A percentile compares a stretch with the other conserved stretches of the same genome.
These are phyloP conservation scores for Polymyxa betae DNA, from an alignment of 208 protist species.

Conservation along the genomic window DNA sequence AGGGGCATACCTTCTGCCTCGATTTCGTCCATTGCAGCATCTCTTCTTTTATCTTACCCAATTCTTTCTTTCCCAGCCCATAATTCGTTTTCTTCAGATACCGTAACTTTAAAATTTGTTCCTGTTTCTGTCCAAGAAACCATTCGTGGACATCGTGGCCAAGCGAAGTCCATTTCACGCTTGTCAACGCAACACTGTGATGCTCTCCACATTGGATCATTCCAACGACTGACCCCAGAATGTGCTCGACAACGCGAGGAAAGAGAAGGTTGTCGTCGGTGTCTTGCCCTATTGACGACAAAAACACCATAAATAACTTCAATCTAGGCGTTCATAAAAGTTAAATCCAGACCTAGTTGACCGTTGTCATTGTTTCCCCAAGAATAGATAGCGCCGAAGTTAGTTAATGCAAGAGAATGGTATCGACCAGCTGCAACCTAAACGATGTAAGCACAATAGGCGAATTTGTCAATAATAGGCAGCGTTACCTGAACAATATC, in stretches of 20 bases:
- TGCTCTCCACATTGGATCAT: slow-evolving; percentile 49
- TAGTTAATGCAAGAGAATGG: slow-evolving; percentile 44
- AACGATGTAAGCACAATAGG: no score
- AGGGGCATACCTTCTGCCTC: not conserved
- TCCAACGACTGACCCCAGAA: slow-evolving; percentile 54
- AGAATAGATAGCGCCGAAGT: slow-evolving; percentile 52
- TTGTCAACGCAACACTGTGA: slow-evolving; percentile 14
- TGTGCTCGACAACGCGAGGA: slow-evolving; percentile 34
- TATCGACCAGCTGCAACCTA: slow-evolving; percentile 42
- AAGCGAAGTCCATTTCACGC: slow-evolving; percentile 28
- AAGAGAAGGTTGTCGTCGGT: slow-evolving; percentile 50
- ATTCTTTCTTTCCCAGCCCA: slow-evolving; percentile 53
- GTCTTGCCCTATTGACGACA: slow-evolving; percentile 9
- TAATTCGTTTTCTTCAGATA: slow-evolving; percentile 50
- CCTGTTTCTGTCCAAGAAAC: slow-evolving; percentile 54
- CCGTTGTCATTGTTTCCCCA: slow-evolving; percentile 59
- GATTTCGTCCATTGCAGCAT: slow-evolving; percentile 15
- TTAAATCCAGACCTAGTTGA: slow-evolving; percentile 16
- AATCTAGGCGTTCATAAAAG: not conserved
- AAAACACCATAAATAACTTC: not conserved
- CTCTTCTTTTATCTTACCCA: slow-evolving; percentile 27
- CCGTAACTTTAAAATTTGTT: slow-evolving; percentile 33
- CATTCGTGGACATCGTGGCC: slow-evolving; percentile 43
- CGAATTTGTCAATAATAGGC: no score
- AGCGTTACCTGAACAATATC: slow-evolving; percentile 51